These are phyloP conservation scores for Trifolium pratense DNA, from an alignment of 306 rosid species.

Conservation along the genomic window DNA sequence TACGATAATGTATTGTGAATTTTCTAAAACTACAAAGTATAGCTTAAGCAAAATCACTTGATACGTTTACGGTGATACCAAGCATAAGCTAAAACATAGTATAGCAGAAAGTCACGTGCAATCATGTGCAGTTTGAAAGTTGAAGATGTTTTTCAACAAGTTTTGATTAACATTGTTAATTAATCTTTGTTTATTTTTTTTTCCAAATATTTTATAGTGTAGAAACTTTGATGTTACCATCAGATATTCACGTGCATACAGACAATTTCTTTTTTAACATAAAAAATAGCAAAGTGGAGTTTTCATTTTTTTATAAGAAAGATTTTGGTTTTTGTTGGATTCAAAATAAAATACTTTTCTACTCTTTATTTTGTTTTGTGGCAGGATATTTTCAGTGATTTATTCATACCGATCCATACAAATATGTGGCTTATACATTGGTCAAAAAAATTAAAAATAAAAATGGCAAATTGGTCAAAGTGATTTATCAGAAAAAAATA, in stretches of 20 bases:
- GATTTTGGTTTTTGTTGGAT: neutral
- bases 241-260: conserved; percentile 25
- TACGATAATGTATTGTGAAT: no score
- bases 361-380: neutral
- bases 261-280: neutral
- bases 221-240: conserved; percentile 33
- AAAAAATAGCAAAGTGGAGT: neutral
- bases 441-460: conserved; percentile 4
- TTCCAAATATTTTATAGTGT: neutral
- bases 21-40: no score
- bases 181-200: no score
- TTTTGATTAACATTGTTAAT: neutral
- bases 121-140: conserved; percentile 26
- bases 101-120: conserved; percentile 42
- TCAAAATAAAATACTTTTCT: neutral
- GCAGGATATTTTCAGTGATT: neutral
- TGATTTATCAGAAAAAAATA: no score
- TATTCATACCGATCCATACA: conserved; percentile 7
- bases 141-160: conserved; percentile 1
- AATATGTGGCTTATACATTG: conserved; percentile 6
- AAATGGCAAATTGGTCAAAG: no score
- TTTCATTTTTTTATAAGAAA: neutral
- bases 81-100: neutral
- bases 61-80: no score
- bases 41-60: no score